phyloP scores from a whole-genome alignment of 2,329 filamentous ascomycete genomes.

The Dichotomopilus funicola region DNA sequence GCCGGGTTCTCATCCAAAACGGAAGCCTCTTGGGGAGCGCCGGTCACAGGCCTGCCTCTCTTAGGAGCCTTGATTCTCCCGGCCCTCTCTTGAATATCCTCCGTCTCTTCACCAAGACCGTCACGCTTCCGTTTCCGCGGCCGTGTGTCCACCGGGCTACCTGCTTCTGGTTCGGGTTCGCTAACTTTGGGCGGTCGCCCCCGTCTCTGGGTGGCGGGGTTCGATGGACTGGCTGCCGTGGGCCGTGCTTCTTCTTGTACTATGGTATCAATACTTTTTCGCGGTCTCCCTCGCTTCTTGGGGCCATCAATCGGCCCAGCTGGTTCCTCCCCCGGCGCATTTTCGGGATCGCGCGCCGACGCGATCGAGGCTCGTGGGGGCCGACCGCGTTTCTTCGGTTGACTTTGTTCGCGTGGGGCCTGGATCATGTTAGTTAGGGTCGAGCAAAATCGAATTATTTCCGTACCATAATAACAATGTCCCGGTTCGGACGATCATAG shows the following conservation, averaged over 20 bases:
- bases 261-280: conserved; percentile 7
- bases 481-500: background rate
- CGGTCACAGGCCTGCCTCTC: background rate
- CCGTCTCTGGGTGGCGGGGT: conserved; percentile 10
- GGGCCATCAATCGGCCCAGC: background rate
- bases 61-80: background rate
- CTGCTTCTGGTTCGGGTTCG: conserved; percentile 5
- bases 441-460: background rate
- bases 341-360: conserved; percentile 14
- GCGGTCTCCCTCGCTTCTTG: conserved; percentile 14
- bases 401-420: conserved; percentile 24
- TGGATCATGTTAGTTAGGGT: conserved; percentile 10
- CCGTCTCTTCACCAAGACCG: background rate
- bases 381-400: conserved; percentile 33
- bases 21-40: background rate
- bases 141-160: background rate
- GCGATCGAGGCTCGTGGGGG: conserved; percentile 25
- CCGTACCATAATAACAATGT: conserved; percentile 4
- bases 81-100: background rate
- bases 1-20: conserved; percentile 12
- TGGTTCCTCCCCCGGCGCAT: background rate
- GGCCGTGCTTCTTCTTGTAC: background rate
- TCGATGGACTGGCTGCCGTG: background rate
- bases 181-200: conserved; percentile 10
- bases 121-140: conserved; percentile 15